These are phyloP conservation scores for Suillus luteus DNA, from an alignment of 768 basidiomycete species.

Conservation along the genomic window DNA sequence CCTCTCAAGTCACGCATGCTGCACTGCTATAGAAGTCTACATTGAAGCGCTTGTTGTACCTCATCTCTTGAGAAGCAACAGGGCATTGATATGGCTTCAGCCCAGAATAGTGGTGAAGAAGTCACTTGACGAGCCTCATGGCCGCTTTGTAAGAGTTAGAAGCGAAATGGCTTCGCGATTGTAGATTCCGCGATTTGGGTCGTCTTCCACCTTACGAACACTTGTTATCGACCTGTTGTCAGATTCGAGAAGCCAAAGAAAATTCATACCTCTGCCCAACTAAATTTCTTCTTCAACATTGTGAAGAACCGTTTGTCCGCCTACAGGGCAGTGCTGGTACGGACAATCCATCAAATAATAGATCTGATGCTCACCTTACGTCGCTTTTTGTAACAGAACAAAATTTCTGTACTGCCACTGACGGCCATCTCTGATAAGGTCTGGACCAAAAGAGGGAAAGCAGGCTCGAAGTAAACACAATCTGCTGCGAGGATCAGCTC, in stretches of 20 bases:
- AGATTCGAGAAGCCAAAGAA: background rate
- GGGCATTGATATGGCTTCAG: background rate
- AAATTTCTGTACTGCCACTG: slow-evolving; percentile 58
- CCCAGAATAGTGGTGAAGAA: background rate
- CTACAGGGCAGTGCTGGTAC: slow-evolving; percentile 37
- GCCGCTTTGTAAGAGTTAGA: slow-evolving; percentile 39
- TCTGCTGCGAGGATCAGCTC: slow-evolving; percentile 88
- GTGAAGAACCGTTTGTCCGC: slow-evolving; percentile 88
- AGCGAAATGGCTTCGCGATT: slow-evolving; percentile 67
- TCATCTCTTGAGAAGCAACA: background rate
- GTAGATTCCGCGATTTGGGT: slow-evolving; percentile 60
- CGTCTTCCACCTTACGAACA: slow-evolving; percentile 55
- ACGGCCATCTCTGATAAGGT: slow-evolving; percentile 68
- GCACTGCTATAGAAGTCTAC: background rate
- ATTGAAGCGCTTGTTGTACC: background rate
- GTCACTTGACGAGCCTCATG: slow-evolving; percentile 4
- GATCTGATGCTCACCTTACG: slow-evolving; percentile 61
- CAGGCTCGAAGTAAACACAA: slow-evolving; percentile 94
- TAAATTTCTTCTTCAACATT: slow-evolving; percentile 76
- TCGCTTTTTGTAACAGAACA: slow-evolving; percentile 94
- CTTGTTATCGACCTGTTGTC: slow-evolving; percentile 8
- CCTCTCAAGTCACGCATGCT: background rate
- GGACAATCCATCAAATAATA: slow-evolving; percentile 9
- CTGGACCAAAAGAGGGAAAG: slow-evolving; percentile 83
- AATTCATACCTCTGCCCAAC: slow-evolving; percentile 60